Evolutionary conservation across 1,284 basidiomycete species (phyloP), one percentile per base, ranked within the genome.

Genomic region (Sanghuangporus sanghuang): DNA sequence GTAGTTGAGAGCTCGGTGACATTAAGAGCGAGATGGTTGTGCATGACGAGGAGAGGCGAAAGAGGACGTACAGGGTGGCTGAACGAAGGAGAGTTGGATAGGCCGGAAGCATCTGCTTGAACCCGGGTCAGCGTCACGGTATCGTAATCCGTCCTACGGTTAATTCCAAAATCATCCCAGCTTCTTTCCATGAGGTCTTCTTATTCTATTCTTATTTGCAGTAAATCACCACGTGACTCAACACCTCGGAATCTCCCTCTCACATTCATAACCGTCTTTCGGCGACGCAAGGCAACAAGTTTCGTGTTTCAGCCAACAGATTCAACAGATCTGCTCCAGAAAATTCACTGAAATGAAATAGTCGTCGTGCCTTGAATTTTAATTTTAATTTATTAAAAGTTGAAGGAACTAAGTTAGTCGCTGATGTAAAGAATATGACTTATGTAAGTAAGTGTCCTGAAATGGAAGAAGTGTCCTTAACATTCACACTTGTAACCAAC

Each of bases 11-110:
- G 46, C 2, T 64, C 64, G 54, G 56, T 18, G 32, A 59, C 23
- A 49, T 53, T 53, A 38, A 63, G 63, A 44, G 67, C 68, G 65
- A 70, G 69, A 42, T 71, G 69, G 42, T 71, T 68, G n/a, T 66
- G 64, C 68, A 76, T 71, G 62, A 67, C 69, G 36, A 66, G 64
- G 35, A 49, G 9, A 48, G 27, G 18, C n/a, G 6, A 39, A n/a
- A n/a, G 16, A 16, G 55, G 23, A 59, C 18, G 63, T 42, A 42
- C 38, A 27, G 58, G 9, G 23, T 54, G 16, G 53, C 9, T 32
- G 67, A 54, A 35, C 35, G 39, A 48, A 57, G 21, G 50, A 21
- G 11, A n/a, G 23, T n/a, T 23, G 50, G 50, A 32, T 52, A 52
- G 50, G 50, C 35, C 35, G 50, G 50, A 52, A 52, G 50, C 50